A percentile compares a stretch with the other conserved stretches of the same genome.
phyloP scores from a whole-genome alignment of 1,139 yeast species.

The Nakaseomyces uthaithaninus region DNA sequence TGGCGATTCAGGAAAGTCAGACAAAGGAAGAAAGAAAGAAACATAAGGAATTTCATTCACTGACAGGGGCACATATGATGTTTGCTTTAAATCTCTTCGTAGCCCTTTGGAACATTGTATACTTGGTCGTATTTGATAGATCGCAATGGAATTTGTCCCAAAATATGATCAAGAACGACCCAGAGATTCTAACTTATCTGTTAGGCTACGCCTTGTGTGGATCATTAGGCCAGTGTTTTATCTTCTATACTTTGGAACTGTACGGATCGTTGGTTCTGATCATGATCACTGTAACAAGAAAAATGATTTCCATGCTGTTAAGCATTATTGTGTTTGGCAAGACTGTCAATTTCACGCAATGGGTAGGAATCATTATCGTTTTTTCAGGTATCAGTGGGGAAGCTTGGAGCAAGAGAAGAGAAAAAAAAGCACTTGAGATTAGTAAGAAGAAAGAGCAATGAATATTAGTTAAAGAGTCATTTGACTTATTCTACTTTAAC shows the following conservation, averaged over 20 bases:
- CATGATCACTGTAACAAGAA: slow-evolving; percentile 91
- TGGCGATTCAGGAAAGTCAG: slow-evolving; percentile 45
- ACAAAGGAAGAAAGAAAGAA: slow-evolving; percentile 42
- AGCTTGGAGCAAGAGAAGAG: slow-evolving; percentile 40
- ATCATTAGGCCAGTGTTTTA: slow-evolving; percentile 85
- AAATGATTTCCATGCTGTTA: slow-evolving; percentile 88
- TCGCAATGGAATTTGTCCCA: slow-evolving; percentile 18
- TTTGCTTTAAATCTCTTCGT: slow-evolving; percentile 54
- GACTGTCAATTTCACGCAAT: slow-evolving; percentile 50
- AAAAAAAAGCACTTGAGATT: slow-evolving; percentile 6
- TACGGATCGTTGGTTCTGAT: slow-evolving; percentile 80
- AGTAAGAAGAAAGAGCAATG: neutral
- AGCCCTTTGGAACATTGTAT: slow-evolving; percentile 38
- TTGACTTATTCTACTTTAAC: too few species aligned
- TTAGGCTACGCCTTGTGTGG: slow-evolving; percentile 69
- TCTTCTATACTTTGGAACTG: slow-evolving; percentile 71
- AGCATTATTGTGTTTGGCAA: slow-evolving; percentile 86
- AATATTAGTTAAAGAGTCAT: neutral
- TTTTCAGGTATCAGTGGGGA: slow-evolving; percentile 76
- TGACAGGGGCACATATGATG: slow-evolving; percentile 85
- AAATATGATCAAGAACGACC: slow-evolving; percentile 35
- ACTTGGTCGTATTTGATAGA: slow-evolving; percentile 25
- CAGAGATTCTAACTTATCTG: slow-evolving; percentile 50
- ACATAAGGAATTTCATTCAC: slow-evolving; percentile 27
- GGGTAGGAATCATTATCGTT: slow-evolving; percentile 72